Percentiles rank a stretch among this genome's conserved stretches.
phyloP scores from a whole-genome alignment of 1,139 yeast species.

The Taiozyma onychis region DNA sequence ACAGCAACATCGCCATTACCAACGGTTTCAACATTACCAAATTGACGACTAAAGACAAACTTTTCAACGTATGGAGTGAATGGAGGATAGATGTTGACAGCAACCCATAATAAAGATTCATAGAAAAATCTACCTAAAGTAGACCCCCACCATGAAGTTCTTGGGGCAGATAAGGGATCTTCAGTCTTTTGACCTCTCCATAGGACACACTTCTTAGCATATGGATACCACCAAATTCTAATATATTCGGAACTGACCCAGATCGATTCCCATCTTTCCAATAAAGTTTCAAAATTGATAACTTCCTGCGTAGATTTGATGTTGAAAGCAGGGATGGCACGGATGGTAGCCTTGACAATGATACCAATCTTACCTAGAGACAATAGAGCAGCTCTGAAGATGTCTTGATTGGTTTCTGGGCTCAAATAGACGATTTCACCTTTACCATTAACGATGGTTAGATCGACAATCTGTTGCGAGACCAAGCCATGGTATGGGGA shows the following conservation, averaged over 20 bases:
- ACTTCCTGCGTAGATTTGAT: constrained; percentile 80
- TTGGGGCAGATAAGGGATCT: constrained; percentile 60
- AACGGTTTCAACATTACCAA: constrained; percentile 66
- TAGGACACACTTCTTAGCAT: constrained; percentile 73
- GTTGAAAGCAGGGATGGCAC: constrained; percentile 81
- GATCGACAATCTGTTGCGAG: constrained; percentile 77
- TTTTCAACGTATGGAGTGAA: constrained; percentile 80
- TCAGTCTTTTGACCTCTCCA: constrained; percentile 81
- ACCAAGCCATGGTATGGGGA: constrained; percentile 89
- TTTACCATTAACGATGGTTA: constrained; percentile 64
- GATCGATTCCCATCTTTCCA: constrained; percentile 61
- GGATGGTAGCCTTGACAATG: constrained; percentile 79
- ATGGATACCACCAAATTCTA: constrained; percentile 98
- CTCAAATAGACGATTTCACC: constrained; percentile 74
- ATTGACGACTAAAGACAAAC: constrained; percentile 81
- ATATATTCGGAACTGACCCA: constrained; percentile 93
- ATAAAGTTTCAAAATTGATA: constrained; percentile 64
- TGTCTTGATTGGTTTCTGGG: constrained; percentile 55
- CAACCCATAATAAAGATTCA: constrained; percentile 70
- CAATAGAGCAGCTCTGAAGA: constrained; percentile 79
- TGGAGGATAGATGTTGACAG: constrained; percentile 67
- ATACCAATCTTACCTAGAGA: constrained; percentile 91
- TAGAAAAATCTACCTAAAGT: constrained; percentile 70
- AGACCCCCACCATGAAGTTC: constrained; percentile 84
- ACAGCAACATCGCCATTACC: constrained; percentile 67